phyloP scores from a whole-genome alignment of 108 stramenopile genomes.

The Pseudonitzschia pungens region DNA sequence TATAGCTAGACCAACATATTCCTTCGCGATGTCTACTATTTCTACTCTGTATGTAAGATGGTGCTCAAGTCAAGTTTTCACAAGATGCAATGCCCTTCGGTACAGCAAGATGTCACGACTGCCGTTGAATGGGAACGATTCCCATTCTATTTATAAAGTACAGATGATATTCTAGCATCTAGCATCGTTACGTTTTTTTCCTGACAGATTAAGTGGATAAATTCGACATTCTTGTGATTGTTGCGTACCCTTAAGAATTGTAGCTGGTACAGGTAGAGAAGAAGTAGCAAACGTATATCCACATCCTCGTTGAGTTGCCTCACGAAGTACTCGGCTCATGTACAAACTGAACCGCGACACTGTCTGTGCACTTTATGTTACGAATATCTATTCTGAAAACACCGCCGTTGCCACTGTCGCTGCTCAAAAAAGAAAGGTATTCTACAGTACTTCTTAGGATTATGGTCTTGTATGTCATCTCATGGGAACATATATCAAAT shows the following conservation, averaged over 20 bases:
- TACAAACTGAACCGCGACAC: too few species aligned
- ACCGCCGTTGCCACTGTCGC: background rate
- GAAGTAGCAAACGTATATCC: too few species aligned
- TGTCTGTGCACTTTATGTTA: too few species aligned
- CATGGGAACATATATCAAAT: background rate
- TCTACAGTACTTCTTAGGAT: conserved; percentile 1
- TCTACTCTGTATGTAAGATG: background rate
- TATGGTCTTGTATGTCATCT: background rate
- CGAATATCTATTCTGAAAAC: background rate
- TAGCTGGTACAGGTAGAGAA: too few species aligned
- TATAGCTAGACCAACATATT: background rate
- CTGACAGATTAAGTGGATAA: too few species aligned
- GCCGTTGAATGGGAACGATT: background rate
- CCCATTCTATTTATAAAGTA: conserved; percentile 8
- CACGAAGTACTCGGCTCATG: too few species aligned
- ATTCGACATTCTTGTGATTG: too few species aligned
- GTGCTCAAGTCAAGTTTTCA: background rate
- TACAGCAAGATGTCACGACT: too few species aligned
- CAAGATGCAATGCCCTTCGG: too few species aligned
- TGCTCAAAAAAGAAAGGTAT: background rate
- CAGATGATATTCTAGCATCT: background rate
- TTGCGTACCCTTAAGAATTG: too few species aligned
- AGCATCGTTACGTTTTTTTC: background rate
- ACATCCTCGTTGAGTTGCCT: too few species aligned
- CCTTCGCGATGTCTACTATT: background rate